Base-by-base conservation (phyloP, 768 basidiomycete genomes). In the Clathrus columnatus region DNA sequence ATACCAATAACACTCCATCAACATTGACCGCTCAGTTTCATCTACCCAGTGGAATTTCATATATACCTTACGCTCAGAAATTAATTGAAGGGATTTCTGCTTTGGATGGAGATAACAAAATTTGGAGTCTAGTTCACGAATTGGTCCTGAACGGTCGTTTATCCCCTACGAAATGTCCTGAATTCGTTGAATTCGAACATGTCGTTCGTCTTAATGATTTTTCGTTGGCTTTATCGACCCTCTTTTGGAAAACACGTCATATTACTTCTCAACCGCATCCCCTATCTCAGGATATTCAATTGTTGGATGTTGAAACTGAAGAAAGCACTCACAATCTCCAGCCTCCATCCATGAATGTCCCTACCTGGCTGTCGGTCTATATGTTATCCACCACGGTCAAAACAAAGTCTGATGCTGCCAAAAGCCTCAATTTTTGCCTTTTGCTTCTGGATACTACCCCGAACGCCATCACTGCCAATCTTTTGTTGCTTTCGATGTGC, bases 401-500 rank as follows among this genome's bases (percentile, higher is more conserved):
- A n/a, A 55, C 54, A 1, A 44, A 45, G 10, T 23, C 44, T 20
- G 21, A n/a, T 16, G 54, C 54, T 24, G 20, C 23, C 18, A 47
- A 47, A 46, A 47, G 54, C 8, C 6, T 55, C 17, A 45, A 44
- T 16, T 30, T 55, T 41, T 47, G 45, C 36, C 16, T 55, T 16
- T 14, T 47, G 20, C 45, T 29, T 30, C 23, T 55, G 20, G 54
- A 55, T 20, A 30, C 27, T 8, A 55, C 54, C 8, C 43, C 54
- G 5, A 55, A 21, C 18, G 44, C 23, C 20, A n/a, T 55, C 41
- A 29, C 45, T 26, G 17, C 46, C 14, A 17, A 29, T 28, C 46
- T 55, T 5, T 18, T 55, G 14, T 36, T 55, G 7, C 27, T 55
- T 7, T 29, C 45, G 24, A 55, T 55, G 54, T 55, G 54, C 26